Conservation (phyloP, 2,329 filamentous ascomycete species). For the Orbilia blumenaviensis region DNA sequence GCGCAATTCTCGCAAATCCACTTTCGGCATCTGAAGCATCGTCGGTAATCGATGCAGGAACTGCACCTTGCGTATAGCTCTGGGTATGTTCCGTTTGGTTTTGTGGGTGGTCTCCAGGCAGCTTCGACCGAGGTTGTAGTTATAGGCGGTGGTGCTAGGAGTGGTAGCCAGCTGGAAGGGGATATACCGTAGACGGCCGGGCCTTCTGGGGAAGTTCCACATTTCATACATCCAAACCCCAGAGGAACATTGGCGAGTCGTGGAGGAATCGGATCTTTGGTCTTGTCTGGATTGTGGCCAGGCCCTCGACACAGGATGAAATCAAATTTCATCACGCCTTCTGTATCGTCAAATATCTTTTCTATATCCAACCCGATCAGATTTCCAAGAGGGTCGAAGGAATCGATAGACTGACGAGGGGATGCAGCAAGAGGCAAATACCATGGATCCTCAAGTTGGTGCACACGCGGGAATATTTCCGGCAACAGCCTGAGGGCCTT, state of each 20-base stretch:
- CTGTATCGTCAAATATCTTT: not conserved
- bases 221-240: constrained; percentile 27
- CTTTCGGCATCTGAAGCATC: not conserved
- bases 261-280: not conserved
- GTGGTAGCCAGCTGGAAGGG: constrained; percentile 8
- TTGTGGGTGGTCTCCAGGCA: not conserved
- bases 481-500: not conserved
- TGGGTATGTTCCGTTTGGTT: constrained; percentile 17
- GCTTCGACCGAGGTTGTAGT: not conserved
- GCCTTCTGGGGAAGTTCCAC: constrained; percentile 37
- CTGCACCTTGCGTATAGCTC: constrained; percentile 27
- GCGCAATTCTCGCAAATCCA: constrained; percentile 47
- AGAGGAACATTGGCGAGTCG: not conserved
- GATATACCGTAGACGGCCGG: constrained; percentile 30
- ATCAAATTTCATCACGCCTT: constrained; percentile 28
- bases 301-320: constrained; percentile 27
- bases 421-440: not conserved
- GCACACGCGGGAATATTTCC: not conserved
- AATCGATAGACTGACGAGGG: not conserved
- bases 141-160: constrained; percentile 13
- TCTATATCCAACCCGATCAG: not conserved
- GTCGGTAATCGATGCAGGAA: not conserved
- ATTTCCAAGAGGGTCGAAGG: not conserved
- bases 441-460: constrained; percentile 21
- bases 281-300: not conserved